A percentile compares a stretch with the other conserved stretches of the same genome.
These are phyloP conservation scores for Scenedesmus sp. DNA, from an alignment of 163 green algal genomes.

Conservation along the genomic window DNA sequence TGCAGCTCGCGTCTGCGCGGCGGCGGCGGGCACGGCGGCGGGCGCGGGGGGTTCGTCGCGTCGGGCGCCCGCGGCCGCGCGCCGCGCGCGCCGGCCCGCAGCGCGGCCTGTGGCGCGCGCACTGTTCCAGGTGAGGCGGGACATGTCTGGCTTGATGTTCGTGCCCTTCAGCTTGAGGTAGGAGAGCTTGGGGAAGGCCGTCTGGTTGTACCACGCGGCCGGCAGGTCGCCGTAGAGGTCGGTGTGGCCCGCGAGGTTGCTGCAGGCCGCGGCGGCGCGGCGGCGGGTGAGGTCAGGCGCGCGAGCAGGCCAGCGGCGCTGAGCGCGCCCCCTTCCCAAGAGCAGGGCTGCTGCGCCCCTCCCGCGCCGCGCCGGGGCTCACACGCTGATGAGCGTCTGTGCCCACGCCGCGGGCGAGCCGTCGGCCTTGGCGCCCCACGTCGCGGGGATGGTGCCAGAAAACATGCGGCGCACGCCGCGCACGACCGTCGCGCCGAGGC, in stretches of 20 bases:
- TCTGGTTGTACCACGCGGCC: conserved; percentile 24
- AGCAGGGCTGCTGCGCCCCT: too few species aligned
- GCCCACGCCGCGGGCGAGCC: conserved; percentile 14
- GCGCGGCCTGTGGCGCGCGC: not conserved
- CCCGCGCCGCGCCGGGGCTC: not conserved
- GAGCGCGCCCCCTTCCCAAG: too few species aligned
- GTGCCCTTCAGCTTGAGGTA: conserved; percentile 39
- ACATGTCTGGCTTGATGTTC: not conserved
- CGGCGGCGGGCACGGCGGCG: too few species aligned
- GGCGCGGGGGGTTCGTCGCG: too few species aligned
- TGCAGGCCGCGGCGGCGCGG: too few species aligned
- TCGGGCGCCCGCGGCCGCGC: too few species aligned
- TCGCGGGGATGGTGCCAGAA: conserved; percentile 14
- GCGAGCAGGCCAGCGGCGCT: too few species aligned
- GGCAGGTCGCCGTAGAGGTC: conserved; percentile 5
- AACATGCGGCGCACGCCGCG: conserved; percentile 7
- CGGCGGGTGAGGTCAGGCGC: too few species aligned
- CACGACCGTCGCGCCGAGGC: not conserved
- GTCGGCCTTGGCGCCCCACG: conserved; percentile 1
- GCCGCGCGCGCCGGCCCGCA: too few species aligned
- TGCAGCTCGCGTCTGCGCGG: not conserved
- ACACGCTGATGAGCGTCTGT: conserved; percentile 35
- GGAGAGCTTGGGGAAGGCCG: conserved; percentile 2
- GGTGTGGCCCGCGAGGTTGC: conserved; percentile 30
- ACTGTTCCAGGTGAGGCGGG: conserved; percentile 2